Evolutionary conservation across 1,284 basidiomycete species (phyloP).

Genomic region (Hymenochaete sp.): DNA sequence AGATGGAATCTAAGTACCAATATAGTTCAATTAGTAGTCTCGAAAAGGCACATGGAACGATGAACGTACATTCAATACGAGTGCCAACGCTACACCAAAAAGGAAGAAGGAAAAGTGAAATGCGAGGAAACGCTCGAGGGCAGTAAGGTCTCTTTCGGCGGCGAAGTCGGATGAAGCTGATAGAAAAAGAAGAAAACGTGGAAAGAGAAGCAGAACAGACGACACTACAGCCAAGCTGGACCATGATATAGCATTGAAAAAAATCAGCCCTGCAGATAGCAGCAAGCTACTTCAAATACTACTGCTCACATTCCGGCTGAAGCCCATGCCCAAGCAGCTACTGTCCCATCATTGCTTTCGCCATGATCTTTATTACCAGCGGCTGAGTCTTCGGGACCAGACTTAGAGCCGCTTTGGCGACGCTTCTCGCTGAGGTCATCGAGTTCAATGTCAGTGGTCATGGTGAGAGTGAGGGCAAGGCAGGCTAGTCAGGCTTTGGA

Average conservation of each 20-base stretch:
- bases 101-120: slow-evolving; percentile 24
- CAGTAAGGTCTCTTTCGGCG: slow-evolving; percentile 21
- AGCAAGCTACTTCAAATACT: not conserved
- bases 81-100: slow-evolving; percentile 20
- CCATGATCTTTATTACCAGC: not conserved
- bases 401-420: not conserved
- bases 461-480: too few relatives aligned
- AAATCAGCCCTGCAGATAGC: not conserved
- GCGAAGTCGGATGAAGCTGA: slow-evolving; percentile 13
- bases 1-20: slow-evolving; percentile 14
- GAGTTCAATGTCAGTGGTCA: slow-evolving; percentile 17
- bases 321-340: slow-evolving; percentile 15
- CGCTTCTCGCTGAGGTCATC: slow-evolving; percentile 14
- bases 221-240: slow-evolving; percentile 16
- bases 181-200: slow-evolving; percentile 19
- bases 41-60: not conserved
- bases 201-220: slow-evolving; percentile 17
- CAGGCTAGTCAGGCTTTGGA: too few relatives aligned
- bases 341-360: slow-evolving; percentile 10
- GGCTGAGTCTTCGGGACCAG: not conserved
- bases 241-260: not conserved
- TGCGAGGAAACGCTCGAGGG: slow-evolving; percentile 24
- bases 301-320: slow-evolving; percentile 14
- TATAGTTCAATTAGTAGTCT: not conserved
- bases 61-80: slow-evolving; percentile 24